phyloP scores from a whole-genome alignment of 805 yeast genomes.

The Zygosaccharomyces rouxii region DNA sequence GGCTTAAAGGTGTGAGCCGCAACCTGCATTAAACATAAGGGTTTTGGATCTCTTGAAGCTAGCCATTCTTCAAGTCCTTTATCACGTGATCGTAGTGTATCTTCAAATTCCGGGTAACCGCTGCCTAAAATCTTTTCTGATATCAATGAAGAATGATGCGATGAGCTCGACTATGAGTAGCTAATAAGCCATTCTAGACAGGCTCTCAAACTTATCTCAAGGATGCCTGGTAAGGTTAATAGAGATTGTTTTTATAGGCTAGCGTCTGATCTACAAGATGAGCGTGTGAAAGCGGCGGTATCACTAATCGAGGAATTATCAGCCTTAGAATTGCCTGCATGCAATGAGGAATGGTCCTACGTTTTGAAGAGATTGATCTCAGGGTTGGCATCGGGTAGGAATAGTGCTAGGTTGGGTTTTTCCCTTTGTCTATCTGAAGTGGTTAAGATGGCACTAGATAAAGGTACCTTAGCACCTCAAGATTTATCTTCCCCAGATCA shows the following conservation, averaged over 20 bases:
- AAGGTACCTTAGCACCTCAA: conserved; percentile 14
- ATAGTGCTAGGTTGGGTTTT: conserved; percentile 81
- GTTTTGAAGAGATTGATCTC: conserved; percentile 72
- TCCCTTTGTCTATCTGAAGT: conserved; percentile 82
- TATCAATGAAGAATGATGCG: background rate
- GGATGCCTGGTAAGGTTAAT: conserved; percentile 39
- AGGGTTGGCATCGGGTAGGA: conserved; percentile 79
- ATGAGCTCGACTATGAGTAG: background rate
- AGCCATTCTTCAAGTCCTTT: too few relatives aligned
- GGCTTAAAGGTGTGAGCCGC: too few relatives aligned
- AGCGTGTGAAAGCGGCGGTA: conserved; percentile 69
- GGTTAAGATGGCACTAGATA: conserved; percentile 34
- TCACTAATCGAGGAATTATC: conserved; percentile 57
- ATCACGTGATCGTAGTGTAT: background rate
- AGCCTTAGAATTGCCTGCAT: conserved; percentile 29
- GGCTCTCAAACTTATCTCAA: background rate
- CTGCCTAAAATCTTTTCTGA: background rate
- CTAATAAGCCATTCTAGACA: background rate
- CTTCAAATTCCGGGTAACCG: background rate
- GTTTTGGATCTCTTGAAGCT: too few relatives aligned
- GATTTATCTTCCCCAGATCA: conserved; percentile 20
- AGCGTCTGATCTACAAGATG: conserved; percentile 70
- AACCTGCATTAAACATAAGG: too few relatives aligned
- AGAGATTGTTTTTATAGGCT: conserved; percentile 73
- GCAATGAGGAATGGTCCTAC: conserved; percentile 68